These are phyloP conservation scores for Naganishia antarctica DNA, from an alignment of 768 basidiomycete species.

Conservation along the genomic window DNA sequence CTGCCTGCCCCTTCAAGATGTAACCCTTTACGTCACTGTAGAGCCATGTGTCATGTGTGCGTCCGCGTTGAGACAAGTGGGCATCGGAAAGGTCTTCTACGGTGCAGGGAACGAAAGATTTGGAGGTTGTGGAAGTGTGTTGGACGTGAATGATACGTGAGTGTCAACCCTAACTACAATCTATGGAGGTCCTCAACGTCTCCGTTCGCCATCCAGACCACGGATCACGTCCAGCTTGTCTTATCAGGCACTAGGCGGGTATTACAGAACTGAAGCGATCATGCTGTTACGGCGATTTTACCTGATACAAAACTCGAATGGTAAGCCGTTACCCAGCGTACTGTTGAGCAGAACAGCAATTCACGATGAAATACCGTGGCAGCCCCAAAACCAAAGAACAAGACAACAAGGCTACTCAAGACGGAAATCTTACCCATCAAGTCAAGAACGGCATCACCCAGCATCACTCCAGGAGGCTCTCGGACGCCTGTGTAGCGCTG, in stretches of 20 bases:
- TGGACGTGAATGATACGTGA: slow-evolving; percentile 75
- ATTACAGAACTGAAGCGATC: slow-evolving; percentile 75
- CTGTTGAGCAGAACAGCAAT: too few relatives aligned
- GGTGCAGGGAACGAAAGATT: slow-evolving; percentile 95
- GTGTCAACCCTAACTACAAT: slow-evolving; percentile 22
- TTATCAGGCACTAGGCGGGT: slow-evolving; percentile 71
- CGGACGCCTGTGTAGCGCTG: not conserved
- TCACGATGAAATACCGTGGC: too few relatives aligned
- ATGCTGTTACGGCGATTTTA: slow-evolving; percentile 81
- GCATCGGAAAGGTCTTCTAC: slow-evolving; percentile 82
- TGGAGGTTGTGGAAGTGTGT: slow-evolving; percentile 91
- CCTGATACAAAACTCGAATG: slow-evolving; percentile 86
- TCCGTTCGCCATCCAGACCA: not conserved
- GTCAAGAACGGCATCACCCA: slow-evolving; percentile 16
- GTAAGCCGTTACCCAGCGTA: slow-evolving; percentile 52
- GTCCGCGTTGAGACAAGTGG: slow-evolving; percentile 86
- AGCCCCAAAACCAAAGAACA: slow-evolving; percentile 90
- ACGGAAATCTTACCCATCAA: slow-evolving; percentile 53
- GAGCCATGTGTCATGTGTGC: slow-evolving; percentile 99
- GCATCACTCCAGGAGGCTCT: not conserved
- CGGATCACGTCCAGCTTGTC: slow-evolving; percentile 13
- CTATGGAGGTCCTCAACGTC: not conserved
- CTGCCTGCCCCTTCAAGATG: slow-evolving; percentile 56
- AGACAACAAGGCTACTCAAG: slow-evolving; percentile 76
- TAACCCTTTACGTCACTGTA: slow-evolving; percentile 92